Base-by-base conservation (phyloP, 176 grass and related monocot genomes). In the Lolium rigidum region DNA sequence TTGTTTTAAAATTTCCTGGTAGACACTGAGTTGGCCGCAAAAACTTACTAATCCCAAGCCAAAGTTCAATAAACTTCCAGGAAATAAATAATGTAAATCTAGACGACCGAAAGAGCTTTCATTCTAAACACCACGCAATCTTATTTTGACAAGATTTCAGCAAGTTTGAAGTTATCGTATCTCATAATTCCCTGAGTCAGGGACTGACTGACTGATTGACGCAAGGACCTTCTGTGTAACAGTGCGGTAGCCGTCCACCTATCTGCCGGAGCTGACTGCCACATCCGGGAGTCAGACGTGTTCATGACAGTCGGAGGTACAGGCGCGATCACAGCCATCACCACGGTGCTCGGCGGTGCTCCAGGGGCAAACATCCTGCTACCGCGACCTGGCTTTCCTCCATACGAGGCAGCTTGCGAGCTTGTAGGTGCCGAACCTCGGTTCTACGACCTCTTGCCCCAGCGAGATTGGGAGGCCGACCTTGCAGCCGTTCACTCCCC, bases 401-500 rank as follows among this genome's bases (percentile, higher is more conserved):
- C 91, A 0, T 94, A 98, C 13, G 91, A 95, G 86, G 70, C 91
- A 2, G 91, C 91, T 24, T 95, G 93, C 54, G 78, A 95, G 67
- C 28, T 95, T 24, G 82, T 52, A 22, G 95, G 95, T 22, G 87
- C 94, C 18, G 86, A 98, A 51, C 77, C 90, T 3, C 77, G 93
- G 63, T 98, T 73, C 80, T 98, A 98, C 74, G 86, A 98, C 77
- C 88, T 98, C 56, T 68, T 83, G 56, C 93, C 93, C 20, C 72
- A 48, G 0, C 55, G 70, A 0, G 86, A 78, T 24, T 98, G 93
- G 95, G 91, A 94, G 85, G 44, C 84, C 47, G 84, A 98, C 75
- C 88, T 95, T 15, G 59, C 86, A 37, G 62, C 79, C 14, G 20
- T 98, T 7, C 74, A 81, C 20, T 2, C n/a, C 77, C 4, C 39